Evolutionary conservation across 179 eudicot species (phyloP), one percentile per base, ranked within the genome.

Genomic region (Actinidia arguta): DNA sequence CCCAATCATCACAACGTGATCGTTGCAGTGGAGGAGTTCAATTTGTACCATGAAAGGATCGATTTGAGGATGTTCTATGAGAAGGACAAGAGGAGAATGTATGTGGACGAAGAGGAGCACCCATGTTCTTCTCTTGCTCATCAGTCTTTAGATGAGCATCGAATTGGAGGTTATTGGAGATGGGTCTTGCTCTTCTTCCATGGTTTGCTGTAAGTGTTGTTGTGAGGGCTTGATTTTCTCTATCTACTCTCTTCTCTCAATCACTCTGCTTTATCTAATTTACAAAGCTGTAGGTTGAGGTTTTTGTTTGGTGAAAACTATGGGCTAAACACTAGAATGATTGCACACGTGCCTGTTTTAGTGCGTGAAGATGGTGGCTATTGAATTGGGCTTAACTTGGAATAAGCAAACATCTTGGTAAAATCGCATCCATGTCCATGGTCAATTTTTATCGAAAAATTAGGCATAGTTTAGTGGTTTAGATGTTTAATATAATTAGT

Each of bases 81-180:
- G 11, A 91, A 92, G 24, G 87, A 89, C 0, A 95, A 42, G 36
- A 95, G 82, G 70, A 95, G 83, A 1, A 89, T 20, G 83, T 94
- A 95, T 2, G 94, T 94, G 56, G 0, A 92, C 86, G 59, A 94
- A 95, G 0, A 92, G 85, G 73, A 80, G 76, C 0, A 90, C 98
- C 98, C 98, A 95, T 51, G 98, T 94, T 22, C 98, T 78, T 22
- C 98, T 80, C 78, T 94, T 95, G 85, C 95, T 90, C 91, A 95
- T 90, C 61, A 95, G 73, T 18, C 81, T 76, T 14, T 88, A 73
- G 24, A 93, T 77, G 18, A 91, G 24, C 67, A 86, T 76, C 14
- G 87, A 16, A 22, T 50, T n/a, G n/a, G 79, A 13, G 48, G 71
- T n/a, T 36, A 52, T 17, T 16, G 69, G 22, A 3, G 66, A 16